Base-by-base conservation (phyloP, 1,139 yeast genomes). In the Arxiozyma heterogenica region DNA sequence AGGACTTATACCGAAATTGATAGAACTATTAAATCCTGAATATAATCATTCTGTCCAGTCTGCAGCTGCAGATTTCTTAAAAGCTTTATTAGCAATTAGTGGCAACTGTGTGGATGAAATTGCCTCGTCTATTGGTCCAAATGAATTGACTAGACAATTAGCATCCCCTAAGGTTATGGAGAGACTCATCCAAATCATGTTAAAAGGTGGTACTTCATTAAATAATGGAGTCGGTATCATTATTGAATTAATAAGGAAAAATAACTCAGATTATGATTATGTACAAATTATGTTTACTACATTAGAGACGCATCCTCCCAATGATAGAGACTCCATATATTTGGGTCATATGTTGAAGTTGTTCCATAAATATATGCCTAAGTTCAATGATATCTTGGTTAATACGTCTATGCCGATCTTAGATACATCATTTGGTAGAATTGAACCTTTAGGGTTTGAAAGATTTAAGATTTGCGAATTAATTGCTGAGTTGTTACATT, bases 141-240 rank as follows among this genome's bases (percentile, higher is more conserved):
- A 93, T 69, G 98, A 93, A 69, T 76, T 93, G 52, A 89, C 96
- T 5, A 77, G 99, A 59, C 93, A 93, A 68, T 77, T 93, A 53
- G 97, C 91, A 12, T 81, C 87, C 52, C 84, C 83, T 51, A 81
- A 82, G 55, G 83, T 89, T 74, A 76, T 83, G 60, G 74, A 76
- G 55, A 75, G 76, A 58, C 74, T 93, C 50, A 87, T 94, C 52
- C 71, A 79, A n/a, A 79, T 86, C 61, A 94, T 94, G 98, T 76
- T 91, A 25, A 74, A 81, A 59, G 98, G 98, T 20, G 96, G 97
- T 4, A 84, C 91, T 49, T 94, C 96, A 4, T 76, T 93, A 64
- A 88, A 96, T 41, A 93, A 93, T 60, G 97, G 98, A 55, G 98
- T 93, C 41, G 97, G 98, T 6, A 90, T 93, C 51, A 85, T 93